These are phyloP conservation scores for Metschnikowia gelsemii DNA, from an alignment of 805 yeast species.

Conservation along the genomic window DNA sequence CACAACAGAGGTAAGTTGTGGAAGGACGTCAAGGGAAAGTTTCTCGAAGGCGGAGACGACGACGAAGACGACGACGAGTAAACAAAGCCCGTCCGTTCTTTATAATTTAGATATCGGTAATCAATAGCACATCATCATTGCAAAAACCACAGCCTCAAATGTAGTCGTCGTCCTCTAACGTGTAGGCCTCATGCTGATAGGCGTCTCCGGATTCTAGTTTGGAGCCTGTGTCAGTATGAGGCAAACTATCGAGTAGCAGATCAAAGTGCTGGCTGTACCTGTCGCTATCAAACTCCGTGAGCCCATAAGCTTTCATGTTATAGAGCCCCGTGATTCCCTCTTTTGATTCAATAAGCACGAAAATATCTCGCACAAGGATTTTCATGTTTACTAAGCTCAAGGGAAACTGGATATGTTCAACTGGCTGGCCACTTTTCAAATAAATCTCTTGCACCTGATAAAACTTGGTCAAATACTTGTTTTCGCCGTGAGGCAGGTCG, in stretches of 20 bases:
- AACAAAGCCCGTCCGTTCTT: neutral
- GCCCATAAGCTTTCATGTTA: slow-evolving; percentile 18
- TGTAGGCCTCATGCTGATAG: neutral
- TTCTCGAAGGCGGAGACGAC: slow-evolving; percentile 55
- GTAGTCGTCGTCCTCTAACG: slow-evolving; percentile 11
- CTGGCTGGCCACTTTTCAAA: slow-evolving; percentile 15
- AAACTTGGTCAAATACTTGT: slow-evolving; percentile 33
- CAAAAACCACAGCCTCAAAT: neutral
- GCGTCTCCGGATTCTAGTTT: neutral
- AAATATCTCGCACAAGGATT: slow-evolving; percentile 34
- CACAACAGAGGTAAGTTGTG: slow-evolving; percentile 86
- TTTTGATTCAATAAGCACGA: slow-evolving; percentile 23
- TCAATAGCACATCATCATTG: neutral
- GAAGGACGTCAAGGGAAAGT: slow-evolving; percentile 68
- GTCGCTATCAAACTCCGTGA: slow-evolving; percentile 13
- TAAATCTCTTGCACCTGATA: slow-evolving; percentile 29
- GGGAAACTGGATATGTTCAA: slow-evolving; percentile 35
- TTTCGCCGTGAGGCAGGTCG: slow-evolving; percentile 4
- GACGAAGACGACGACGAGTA: slow-evolving; percentile 57
- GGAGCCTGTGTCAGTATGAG: neutral
- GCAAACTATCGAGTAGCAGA: slow-evolving; percentile 11
- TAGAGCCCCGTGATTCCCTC: slow-evolving; percentile 17
- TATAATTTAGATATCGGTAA: slow-evolving; percentile 1
- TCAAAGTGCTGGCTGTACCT: slow-evolving; percentile 16
- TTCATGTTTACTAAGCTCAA: slow-evolving; percentile 33